Evolutionary conservation across 306 rosid species (phyloP).

Genomic region (Medicago truncatula): MtrunA17r5.0-ANR NC_053048.1:36134001-36134500

Average conservation of each 20-base stretch:
- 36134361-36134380: slow-evolving; percentile 39
- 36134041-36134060: slow-evolving; percentile 59
- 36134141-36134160: slow-evolving; percentile 66
- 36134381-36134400: slow-evolving; percentile 62
- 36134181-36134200: slow-evolving; percentile 64
- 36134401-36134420: slow-evolving; percentile 78
- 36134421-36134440: slow-evolving; percentile 90
- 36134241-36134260: slow-evolving; percentile 54
- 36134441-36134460: slow-evolving; percentile 98
- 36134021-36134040: slow-evolving; percentile 61
- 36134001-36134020: slow-evolving; percentile 51
- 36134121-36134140: slow-evolving; percentile 63
- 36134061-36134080: slow-evolving; percentile 70
- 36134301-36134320: slow-evolving; percentile 93
- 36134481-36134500: slow-evolving; percentile 70
- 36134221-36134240: slow-evolving; percentile 55
- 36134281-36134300: slow-evolving; percentile 85
- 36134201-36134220: slow-evolving; percentile 51
- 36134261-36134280: slow-evolving; percentile 58
- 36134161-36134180: slow-evolving; percentile 59
- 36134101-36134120: slow-evolving; percentile 57
- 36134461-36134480: slow-evolving; percentile 74
- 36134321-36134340: slow-evolving; percentile 77
- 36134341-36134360: slow-evolving; percentile 78
- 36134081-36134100: slow-evolving; percentile 61